Percentiles rank a stretch among this genome's conserved stretches.
These are phyloP conservation scores for Thelonectria blattea DNA, from an alignment of 2,329 filamentous ascomycete genomes.

Conservation along the genomic window DNA sequence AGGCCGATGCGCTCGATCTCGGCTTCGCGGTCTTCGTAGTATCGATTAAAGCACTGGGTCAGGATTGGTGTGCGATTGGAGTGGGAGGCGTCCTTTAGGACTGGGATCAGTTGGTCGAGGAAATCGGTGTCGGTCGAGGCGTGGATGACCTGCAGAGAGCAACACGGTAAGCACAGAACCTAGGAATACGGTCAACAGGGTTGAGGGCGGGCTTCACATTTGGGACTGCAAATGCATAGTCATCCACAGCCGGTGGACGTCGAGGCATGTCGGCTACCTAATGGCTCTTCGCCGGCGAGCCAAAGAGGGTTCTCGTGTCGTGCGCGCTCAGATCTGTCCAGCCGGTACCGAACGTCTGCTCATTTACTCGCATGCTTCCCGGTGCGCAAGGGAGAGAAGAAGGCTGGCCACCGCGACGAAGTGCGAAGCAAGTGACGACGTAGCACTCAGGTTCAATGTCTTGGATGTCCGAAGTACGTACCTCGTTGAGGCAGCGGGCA, in stretches of 20 bases:
- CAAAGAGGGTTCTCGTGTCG: neutral
- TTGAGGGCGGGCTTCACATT: conserved; percentile 44
- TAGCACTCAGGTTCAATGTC: neutral
- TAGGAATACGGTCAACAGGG: neutral
- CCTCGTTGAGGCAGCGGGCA: no score
- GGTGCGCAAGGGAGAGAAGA: neutral
- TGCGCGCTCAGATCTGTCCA: neutral
- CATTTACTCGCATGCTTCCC: neutral
- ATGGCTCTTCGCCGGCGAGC: conserved; percentile 6
- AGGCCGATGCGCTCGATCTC: conserved; percentile 96
- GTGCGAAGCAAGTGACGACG: neutral
- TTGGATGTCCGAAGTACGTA: no score
- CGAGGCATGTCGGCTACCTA: conserved; percentile 48
- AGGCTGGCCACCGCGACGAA: neutral
- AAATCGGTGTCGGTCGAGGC: conserved; percentile 92
- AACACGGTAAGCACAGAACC: conserved; percentile 19
- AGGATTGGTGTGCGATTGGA: conserved; percentile 76
- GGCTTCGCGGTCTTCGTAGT: conserved; percentile 83
- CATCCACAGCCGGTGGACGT: conserved; percentile 53
- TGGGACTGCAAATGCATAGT: conserved; percentile 54
- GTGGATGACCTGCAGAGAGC: conserved; percentile 75
- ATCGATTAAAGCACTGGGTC: conserved; percentile 72
- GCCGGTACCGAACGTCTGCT: neutral
- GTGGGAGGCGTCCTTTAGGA: conserved; percentile 86
- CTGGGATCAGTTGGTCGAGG: conserved; percentile 92